Evolutionary conservation across 176 grass and related monocot species (phyloP).

Genomic region (Areca catechu): DNA sequence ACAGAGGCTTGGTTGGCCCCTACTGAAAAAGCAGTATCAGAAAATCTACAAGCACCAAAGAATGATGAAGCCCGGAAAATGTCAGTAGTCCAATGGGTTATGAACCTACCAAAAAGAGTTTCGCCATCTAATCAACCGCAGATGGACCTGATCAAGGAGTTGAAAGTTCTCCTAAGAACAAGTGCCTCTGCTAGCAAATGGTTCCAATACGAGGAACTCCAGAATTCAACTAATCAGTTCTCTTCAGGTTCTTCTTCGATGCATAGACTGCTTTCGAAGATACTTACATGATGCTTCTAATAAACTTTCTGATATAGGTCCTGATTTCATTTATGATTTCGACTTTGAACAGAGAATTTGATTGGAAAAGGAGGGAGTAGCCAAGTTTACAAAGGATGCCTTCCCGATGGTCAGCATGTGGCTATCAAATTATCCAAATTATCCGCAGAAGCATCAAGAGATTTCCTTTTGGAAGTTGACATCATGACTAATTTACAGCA

Average conservation of each 20-base stretch:
- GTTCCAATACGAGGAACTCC: constrained; percentile 88
- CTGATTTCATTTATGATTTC: background rate
- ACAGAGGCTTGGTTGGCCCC: constrained; percentile 72
- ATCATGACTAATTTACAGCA: constrained; percentile 88
- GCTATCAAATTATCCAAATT: constrained; percentile 75
- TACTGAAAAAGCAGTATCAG: constrained; percentile 34
- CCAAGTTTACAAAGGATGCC: constrained; percentile 66
- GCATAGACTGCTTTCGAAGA: too few relatives aligned
- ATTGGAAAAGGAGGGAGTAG: constrained; percentile 87
- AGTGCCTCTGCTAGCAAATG: constrained; percentile 49
- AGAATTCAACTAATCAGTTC: constrained; percentile 75
- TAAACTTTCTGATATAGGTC: background rate
- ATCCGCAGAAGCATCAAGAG: constrained; percentile 56
- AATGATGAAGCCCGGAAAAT: constrained; percentile 39
- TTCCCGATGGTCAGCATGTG: constrained; percentile 42
- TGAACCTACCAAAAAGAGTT: constrained; percentile 64
- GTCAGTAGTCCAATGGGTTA: constrained; percentile 94
- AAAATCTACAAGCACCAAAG: constrained; percentile 1
- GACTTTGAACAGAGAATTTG: constrained; percentile 45
- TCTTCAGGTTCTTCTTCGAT: constrained; percentile 35
- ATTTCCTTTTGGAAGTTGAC: constrained; percentile 81
- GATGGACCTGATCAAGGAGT: constrained; percentile 30
- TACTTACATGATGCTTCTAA: too few relatives aligned
- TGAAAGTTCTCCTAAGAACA: constrained; percentile 35
- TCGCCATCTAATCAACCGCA: constrained; percentile 17